A percentile compares a stretch with the other conserved stretches of the same genome.
Conservation (phyloP, 805 yeast species). For the Maudiozyma saulgeensis region DNA sequence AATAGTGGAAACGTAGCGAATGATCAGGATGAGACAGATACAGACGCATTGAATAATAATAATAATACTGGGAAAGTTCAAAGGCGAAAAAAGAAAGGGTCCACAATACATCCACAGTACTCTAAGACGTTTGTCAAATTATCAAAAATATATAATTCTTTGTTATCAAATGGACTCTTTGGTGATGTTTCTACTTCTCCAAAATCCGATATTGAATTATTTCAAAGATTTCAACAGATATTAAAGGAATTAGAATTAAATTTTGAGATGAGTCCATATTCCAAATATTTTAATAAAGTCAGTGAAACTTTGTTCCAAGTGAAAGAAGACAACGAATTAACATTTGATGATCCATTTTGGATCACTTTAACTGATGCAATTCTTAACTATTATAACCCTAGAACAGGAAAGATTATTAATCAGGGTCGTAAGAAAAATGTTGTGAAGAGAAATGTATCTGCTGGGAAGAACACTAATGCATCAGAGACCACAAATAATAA, state of each 20-base stretch:
- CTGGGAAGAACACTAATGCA: neutral
- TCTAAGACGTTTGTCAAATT: slow-evolving; percentile 18
- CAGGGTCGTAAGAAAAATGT: slow-evolving; percentile 12
- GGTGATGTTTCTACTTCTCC: slow-evolving; percentile 26
- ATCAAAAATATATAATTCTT: slow-evolving; percentile 24
- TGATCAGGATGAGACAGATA: neutral
- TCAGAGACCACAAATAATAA: neutral
- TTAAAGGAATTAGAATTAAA: slow-evolving; percentile 27
- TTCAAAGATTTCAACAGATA: slow-evolving; percentile 28
- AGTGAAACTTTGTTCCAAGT: slow-evolving; percentile 26
- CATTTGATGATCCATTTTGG: slow-evolving; percentile 22
- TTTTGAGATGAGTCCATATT: slow-evolving; percentile 25
- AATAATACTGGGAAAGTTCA: neutral
- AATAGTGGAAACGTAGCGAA: neutral
- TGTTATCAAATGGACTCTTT: slow-evolving; percentile 19
- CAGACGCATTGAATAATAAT: neutral
- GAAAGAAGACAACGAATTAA: slow-evolving; percentile 20
- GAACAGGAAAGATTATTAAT: slow-evolving; percentile 24
- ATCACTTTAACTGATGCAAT: slow-evolving; percentile 19
- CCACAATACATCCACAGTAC: slow-evolving; percentile 13
- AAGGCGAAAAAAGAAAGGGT: neutral
- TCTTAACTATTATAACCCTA: slow-evolving; percentile 20
- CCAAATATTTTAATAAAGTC: slow-evolving; percentile 22
- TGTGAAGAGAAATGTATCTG: neutral
- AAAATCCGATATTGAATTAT: slow-evolving; percentile 28